A percentile compares a stretch with the other conserved stretches of the same genome.
Conservation (phyloP, 352 stramenopile species). For the Saprolegnia diclina region DNA sequence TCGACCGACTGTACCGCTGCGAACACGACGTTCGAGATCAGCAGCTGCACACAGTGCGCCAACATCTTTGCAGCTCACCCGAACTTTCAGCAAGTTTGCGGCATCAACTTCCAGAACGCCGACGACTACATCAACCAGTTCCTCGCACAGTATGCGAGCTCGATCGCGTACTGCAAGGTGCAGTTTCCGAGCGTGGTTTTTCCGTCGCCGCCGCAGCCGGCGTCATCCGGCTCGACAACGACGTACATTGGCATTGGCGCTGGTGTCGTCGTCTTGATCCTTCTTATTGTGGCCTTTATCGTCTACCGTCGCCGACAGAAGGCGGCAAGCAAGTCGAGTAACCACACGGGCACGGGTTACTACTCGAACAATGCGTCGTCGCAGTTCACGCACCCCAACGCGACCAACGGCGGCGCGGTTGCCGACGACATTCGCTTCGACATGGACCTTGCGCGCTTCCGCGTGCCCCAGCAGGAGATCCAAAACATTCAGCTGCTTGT, state of each 20-base stretch:
- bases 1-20: neutral
- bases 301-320: slow-evolving; percentile 21
- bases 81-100: slow-evolving; percentile 2
- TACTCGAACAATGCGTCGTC: slow-evolving; percentile 26
- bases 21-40: slow-evolving; percentile 4
- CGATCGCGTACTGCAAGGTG: slow-evolving; percentile 15
- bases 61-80: slow-evolving; percentile 1
- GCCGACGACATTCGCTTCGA: slow-evolving; percentile 38
- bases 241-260: slow-evolving; percentile 27
- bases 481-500: slow-evolving; percentile 31
- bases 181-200: slow-evolving; percentile 10
- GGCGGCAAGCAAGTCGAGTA: neutral
- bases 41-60: slow-evolving; percentile 7
- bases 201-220: neutral
- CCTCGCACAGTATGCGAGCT: neutral
- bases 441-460: slow-evolving; percentile 35
- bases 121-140: slow-evolving; percentile 11
- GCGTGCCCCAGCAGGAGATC: slow-evolving; percentile 34
- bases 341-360: slow-evolving; percentile 4
- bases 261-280: slow-evolving; percentile 20
- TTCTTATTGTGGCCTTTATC: slow-evolving; percentile 19
- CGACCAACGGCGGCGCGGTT: slow-evolving; percentile 28
- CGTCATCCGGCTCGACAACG: neutral
- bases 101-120: slow-evolving; percentile 4
- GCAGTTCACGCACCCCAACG: slow-evolving; percentile 1